Evolutionary conservation across 805 yeast genomes (phyloP).

Genomic region (Schwanniomyces yamadae): DNA sequence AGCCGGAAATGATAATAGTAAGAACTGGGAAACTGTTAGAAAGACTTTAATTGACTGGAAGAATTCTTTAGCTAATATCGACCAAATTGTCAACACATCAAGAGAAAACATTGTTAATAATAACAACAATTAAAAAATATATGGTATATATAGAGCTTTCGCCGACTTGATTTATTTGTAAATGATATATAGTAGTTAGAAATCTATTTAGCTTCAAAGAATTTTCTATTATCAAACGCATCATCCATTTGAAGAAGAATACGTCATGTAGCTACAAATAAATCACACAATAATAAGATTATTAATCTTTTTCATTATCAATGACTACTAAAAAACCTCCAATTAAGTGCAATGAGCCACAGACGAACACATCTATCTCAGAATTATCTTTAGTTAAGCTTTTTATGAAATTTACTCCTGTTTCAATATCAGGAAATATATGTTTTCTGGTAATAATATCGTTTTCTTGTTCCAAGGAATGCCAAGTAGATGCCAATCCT

Average conservation of each 20-base stretch:
- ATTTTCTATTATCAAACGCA: too few species aligned
- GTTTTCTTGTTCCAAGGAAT: conserved; percentile 31
- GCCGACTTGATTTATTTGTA: too few species aligned
- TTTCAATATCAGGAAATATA: conserved; percentile 74
- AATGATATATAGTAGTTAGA: too few species aligned
- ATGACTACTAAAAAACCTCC: conserved; percentile 91
- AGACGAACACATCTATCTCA: conserved; percentile 73
- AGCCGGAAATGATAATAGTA: conserved; percentile 35
- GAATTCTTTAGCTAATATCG: conserved; percentile 38
- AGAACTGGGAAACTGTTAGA: conserved; percentile 38
- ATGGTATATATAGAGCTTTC: too few species aligned
- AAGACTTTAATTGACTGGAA: conserved; percentile 39
- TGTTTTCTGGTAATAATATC: conserved; percentile 35
- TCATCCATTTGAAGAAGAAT: too few species aligned
- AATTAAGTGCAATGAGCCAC: conserved; percentile 91
- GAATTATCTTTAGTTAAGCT: conserved; percentile 38
- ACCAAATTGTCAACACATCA: conserved; percentile 40
- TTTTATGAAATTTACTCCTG: conserved; percentile 57
- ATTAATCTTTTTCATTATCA: conserved; percentile 45
- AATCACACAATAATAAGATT: too few species aligned
- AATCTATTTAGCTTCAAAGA: too few species aligned
- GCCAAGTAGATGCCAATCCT: conserved; percentile 70
- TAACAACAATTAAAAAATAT: conserved; percentile 11
- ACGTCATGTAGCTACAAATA: too few species aligned
- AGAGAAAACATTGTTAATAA: conserved; percentile 42